Conservation (phyloP, 768 basidiomycete genomes). For the Lepiota venenata region DNA sequence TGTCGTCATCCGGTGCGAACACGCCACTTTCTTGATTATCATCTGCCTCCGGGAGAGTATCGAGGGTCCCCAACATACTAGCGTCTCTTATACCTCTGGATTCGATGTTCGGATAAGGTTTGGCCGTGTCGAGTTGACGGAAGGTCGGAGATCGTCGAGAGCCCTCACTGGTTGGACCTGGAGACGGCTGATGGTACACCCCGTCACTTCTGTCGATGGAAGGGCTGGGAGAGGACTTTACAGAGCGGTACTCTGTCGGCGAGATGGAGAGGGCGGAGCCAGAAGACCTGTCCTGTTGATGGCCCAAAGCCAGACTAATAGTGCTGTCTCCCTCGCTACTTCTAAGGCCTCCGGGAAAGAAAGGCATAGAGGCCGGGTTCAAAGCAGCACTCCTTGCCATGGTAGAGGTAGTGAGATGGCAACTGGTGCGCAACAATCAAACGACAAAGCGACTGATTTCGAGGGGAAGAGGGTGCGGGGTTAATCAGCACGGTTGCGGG, state of each 20-base stretch:
- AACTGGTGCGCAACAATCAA: conserved; percentile 36
- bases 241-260: conserved; percentile 62
- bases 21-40: conserved; percentile 29
- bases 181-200: conserved; percentile 33
- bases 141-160: conserved; percentile 44
- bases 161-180: conserved; percentile 32
- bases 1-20: conserved; percentile 18
- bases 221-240: conserved; percentile 70
- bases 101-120: conserved; percentile 36
- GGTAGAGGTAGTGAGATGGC: conserved; percentile 30
- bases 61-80: conserved; percentile 47
- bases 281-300: conserved; percentile 47
- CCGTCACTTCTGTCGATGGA: conserved; percentile 33
- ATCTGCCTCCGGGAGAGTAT: conserved; percentile 53
- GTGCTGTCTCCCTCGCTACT: conserved; percentile 52
- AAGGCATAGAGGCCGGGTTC: conserved; percentile 81
- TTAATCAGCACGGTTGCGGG: conserved; percentile 3
- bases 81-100: conserved; percentile 40
- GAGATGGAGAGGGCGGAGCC: conserved; percentile 50
- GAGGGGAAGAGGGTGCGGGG: conserved; percentile 8
- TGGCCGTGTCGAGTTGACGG: conserved; percentile 43
- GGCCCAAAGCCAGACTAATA: conserved; percentile 40
- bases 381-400: conserved; percentile 78
- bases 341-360: conserved; percentile 73
- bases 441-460: conserved; percentile 26